These are phyloP conservation scores for Rosa persica DNA, from an alignment of 306 rosid genomes.

Conservation along the genomic window DNA sequence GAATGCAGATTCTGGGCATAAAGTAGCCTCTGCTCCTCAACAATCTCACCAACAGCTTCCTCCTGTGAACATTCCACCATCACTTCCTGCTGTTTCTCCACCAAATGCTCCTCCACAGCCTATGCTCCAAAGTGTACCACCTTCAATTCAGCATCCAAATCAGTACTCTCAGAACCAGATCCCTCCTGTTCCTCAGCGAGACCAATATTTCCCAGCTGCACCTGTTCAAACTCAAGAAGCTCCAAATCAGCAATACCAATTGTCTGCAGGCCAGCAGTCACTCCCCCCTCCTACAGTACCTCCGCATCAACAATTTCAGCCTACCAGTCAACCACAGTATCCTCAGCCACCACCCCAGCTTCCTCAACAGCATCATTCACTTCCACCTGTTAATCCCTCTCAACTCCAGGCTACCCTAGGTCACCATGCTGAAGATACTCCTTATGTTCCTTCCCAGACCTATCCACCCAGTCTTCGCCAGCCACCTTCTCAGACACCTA, in stretches of 20 bases:
- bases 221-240: slow-evolving; percentile 64
- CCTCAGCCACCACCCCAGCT: slow-evolving; percentile 53
- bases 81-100: slow-evolving; percentile 47
- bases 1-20: slow-evolving; percentile 44
- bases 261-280: slow-evolving; percentile 55
- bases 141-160: slow-evolving; percentile 51
- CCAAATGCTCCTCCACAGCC: slow-evolving; percentile 66
- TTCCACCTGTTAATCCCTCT: slow-evolving; percentile 44
- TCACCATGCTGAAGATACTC: slow-evolving; percentile 72
- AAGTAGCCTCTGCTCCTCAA: slow-evolving; percentile 56
- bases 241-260: slow-evolving; percentile 63
- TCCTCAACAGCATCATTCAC: slow-evolving; percentile 60
- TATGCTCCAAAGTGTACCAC: slow-evolving; percentile 49
- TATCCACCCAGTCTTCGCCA: slow-evolving; percentile 60
- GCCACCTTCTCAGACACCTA: slow-evolving; percentile 59
- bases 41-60: slow-evolving; percentile 61
- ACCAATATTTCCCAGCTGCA: slow-evolving; percentile 52
- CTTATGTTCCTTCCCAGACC: slow-evolving; percentile 65
- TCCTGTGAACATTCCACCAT: slow-evolving; percentile 44
- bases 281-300: slow-evolving; percentile 50
- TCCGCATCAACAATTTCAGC: slow-evolving; percentile 62
- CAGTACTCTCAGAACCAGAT: slow-evolving; percentile 67
- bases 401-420: slow-evolving; percentile 56
- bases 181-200: slow-evolving; percentile 60
- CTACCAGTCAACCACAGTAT: slow-evolving; percentile 56